Base-by-base conservation (phyloP, 306 rosid genomes). In the Sicyos edulis region DNA sequence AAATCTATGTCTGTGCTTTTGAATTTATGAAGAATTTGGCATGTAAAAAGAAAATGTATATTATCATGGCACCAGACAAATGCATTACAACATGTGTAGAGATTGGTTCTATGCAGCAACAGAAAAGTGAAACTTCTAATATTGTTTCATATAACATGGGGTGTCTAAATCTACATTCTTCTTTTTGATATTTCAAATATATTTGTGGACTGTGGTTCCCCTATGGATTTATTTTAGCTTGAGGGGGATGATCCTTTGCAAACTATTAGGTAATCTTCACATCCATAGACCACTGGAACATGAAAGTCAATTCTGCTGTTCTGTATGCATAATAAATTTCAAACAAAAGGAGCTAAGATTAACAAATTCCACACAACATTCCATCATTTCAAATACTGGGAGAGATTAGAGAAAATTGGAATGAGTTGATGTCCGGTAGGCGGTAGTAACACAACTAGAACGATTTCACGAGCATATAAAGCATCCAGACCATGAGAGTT, bases 331-430 rank as follows among this genome's bases (percentile, higher is more conserved):
- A 34, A 10, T 3, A 7, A 40, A 40, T 40, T 62, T 37, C 50
- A 62, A 34, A 13, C 61, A 74, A 50, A 52, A 47, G 52, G 52
- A 2, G 15, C 50, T 14, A 22, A 62, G 71, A 62, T 5, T 26
- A 65, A 65, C 71, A 65, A 44, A 65, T 65, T 65, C 29, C 71
- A 44, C 9, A 20, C 8, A 34, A 64, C 26, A 40, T 40, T 64
- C 0, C 3, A 7, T 8, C 17, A 9, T 65, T 65, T 44, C 49
- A 61, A 61, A 32, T 37, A 16, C 1, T 16, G 0, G 22, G 69
- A 26, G 29, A 26, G 29, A 26, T 26, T 26, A 32, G 69, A 16
- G 24, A 8, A 20, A 14, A 61, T 61, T 4, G 4, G 16, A 8
- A 61, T 16, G 13, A 29, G 9, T 32, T 61, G 47, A 61, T 61